Conservation (phyloP, 1,284 basidiomycete genomes). For the Ceratobasidium sp. region DNA sequence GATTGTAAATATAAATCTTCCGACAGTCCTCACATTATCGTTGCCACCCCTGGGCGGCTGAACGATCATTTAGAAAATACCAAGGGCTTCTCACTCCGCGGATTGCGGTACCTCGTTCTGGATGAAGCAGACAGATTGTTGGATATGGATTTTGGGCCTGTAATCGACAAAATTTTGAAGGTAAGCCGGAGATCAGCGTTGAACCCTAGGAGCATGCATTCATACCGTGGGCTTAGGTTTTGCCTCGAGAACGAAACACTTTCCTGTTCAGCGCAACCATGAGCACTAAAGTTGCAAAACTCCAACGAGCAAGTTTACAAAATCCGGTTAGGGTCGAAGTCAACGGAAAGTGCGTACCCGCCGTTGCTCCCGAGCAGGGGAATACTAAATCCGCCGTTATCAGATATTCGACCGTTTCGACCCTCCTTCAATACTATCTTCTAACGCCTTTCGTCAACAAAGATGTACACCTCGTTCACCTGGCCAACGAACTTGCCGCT, state of each 20-base stretch:
- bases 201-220: not conserved
- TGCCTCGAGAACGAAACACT: conserved; percentile 93
- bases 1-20: not conserved
- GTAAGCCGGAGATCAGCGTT: not conserved
- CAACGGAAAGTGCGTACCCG: conserved; percentile 76
- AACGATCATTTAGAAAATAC: conserved; percentile 98
- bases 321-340: conserved; percentile 97
- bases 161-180: conserved; percentile 97
- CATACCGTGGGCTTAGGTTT: conserved; percentile 53
- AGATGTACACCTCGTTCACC: conserved; percentile 89
- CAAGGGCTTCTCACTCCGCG: conserved; percentile 92
- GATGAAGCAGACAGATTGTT: conserved; percentile 97
- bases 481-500: conserved; percentile 87
- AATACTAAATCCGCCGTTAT: not conserved
- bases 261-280: conserved; percentile 99
- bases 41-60: conserved; percentile 96
- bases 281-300: conserved; percentile 98
- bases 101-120: conserved; percentile 90
- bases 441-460: conserved; percentile 94
- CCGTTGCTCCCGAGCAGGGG: not conserved
- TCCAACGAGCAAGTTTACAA: conserved; percentile 93
- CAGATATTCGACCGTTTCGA: conserved; percentile 97
- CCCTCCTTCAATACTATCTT: conserved; percentile 94
- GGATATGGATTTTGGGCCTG: conserved; percentile 97
- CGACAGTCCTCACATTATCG: conserved; percentile 82